These are phyloP conservation scores for Lolium multiflorum DNA, from an alignment of 176 grass and related monocot genomes.

Conservation along the genomic window DNA sequence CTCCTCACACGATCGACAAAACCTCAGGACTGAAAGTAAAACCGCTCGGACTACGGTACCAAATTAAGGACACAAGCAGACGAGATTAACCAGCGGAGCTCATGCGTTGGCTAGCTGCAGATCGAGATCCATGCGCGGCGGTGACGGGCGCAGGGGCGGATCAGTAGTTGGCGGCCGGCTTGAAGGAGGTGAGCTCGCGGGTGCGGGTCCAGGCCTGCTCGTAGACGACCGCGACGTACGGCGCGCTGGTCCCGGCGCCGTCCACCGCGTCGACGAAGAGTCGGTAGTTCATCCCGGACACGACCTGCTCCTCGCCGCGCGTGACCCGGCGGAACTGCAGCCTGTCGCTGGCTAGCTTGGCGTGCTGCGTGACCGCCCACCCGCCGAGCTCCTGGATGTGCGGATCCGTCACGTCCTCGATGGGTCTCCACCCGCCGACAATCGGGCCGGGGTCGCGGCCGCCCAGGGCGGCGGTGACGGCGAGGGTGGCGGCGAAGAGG, in stretches of 20 bases:
- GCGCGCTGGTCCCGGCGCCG: neutral
- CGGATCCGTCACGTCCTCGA: neutral
- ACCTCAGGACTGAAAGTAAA: neutral
- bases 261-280: neutral
- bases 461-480: neutral
- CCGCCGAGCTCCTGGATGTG: neutral
- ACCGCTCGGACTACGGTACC: neutral
- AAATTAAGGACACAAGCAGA: neutral
- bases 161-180: neutral
- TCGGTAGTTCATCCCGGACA: neutral
- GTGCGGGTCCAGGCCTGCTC: neutral
- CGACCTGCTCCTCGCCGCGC: constrained; percentile 3
- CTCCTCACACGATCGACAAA: neutral
- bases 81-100: neutral
- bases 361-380: constrained; percentile 4
- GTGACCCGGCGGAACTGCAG: neutral
- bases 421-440: neutral
- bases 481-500: neutral
- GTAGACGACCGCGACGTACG: neutral
- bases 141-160: too few species aligned
- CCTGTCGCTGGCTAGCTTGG: neutral
- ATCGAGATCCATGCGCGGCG: neutral
- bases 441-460: neutral
- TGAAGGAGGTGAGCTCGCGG: neutral
- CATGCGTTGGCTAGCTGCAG: too few species aligned